A percentile compares a stretch with the other conserved stretches of the same genome.
Conservation (phyloP, 805 yeast genomes). For the Teunomyces stri region DNA sequence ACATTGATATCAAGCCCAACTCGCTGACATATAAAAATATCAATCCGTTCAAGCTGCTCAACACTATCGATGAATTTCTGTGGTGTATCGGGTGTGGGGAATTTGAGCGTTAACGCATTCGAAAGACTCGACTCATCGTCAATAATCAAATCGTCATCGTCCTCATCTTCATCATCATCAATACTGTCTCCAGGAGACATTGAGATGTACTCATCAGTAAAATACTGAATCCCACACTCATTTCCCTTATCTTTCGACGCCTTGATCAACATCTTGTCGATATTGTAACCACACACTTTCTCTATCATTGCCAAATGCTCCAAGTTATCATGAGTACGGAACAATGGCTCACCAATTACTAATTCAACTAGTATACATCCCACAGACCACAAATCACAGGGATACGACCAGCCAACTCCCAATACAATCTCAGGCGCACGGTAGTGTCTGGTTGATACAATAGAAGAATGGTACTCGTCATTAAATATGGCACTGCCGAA, state of each 20-base stretch:
- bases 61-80: conserved; percentile 39
- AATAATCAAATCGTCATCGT: conserved; percentile 28
- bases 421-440: conserved; percentile 95
- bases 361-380: conserved; percentile 92
- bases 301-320: conserved; percentile 97
- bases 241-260: conserved; percentile 32
- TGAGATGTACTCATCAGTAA: conserved; percentile 23
- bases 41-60: conserved; percentile 40
- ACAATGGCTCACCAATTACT: conserved; percentile 90
- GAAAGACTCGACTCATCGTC: conserved; percentile 28
- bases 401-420: conserved; percentile 95
- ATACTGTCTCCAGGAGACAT: conserved; percentile 1
- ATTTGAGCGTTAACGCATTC: conserved; percentile 29
- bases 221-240: conserved; percentile 41
- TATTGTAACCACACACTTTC: conserved; percentile 57
- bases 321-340: conserved; percentile 89
- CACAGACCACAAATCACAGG: conserved; percentile 96
- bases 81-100: conserved; percentile 40
- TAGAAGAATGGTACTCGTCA: conserved; percentile 89
- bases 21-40: conserved; percentile 41
- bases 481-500: conserved; percentile 96
- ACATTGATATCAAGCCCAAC: conserved; percentile 40
- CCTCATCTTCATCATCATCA: conserved; percentile 12
- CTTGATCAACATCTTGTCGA: conserved; percentile 45
- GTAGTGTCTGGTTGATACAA: conserved; percentile 94